Evolutionary conservation across 371 early-diverging fungal genomes (phyloP).

Genomic region (Circinella minor): DNA sequence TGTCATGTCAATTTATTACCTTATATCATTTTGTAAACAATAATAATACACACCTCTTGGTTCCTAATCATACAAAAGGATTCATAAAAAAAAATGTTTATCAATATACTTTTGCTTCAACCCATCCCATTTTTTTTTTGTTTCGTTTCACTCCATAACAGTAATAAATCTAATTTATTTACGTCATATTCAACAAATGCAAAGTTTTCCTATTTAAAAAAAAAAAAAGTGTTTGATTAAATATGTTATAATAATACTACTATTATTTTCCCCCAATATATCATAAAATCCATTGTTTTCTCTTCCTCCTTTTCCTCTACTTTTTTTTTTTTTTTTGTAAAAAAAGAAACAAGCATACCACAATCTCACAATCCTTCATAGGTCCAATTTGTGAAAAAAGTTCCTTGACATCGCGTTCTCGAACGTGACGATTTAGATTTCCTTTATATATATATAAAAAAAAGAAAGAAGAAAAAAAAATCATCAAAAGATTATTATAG

Average conservation of each 20-base stretch:
- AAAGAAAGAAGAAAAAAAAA: not conserved
- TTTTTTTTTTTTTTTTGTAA: too few relatives aligned
- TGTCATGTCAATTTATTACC: not conserved
- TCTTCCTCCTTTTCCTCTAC: not conserved
- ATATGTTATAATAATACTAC: not conserved
- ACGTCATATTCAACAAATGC: slow-evolving; percentile 27
- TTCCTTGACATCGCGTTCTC: slow-evolving; percentile 41
- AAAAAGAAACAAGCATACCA: slow-evolving; percentile 17
- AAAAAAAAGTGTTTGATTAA: not conserved
- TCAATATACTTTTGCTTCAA: not conserved
- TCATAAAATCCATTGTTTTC: not conserved
- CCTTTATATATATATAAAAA: slow-evolving; percentile 18
- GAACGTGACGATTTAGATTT: slow-evolving; percentile 41
- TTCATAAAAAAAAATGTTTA: not conserved
- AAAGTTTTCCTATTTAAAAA: slow-evolving; percentile 5
- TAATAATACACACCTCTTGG: not conserved
- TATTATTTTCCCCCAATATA: too few relatives aligned
- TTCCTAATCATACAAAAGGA: not conserved
- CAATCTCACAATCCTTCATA: slow-evolving; percentile 14
- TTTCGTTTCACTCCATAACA: not conserved
- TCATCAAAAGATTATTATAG: too few relatives aligned
- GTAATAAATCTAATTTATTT: not conserved
- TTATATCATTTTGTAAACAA: too few relatives aligned
- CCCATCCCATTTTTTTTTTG: not conserved
- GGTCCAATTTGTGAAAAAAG: slow-evolving; percentile 35